Evolutionary conservation across 1,284 basidiomycete genomes (phyloP), one percentile per base, ranked within the genome.

Genomic region (Flammula alnicola): DNA sequence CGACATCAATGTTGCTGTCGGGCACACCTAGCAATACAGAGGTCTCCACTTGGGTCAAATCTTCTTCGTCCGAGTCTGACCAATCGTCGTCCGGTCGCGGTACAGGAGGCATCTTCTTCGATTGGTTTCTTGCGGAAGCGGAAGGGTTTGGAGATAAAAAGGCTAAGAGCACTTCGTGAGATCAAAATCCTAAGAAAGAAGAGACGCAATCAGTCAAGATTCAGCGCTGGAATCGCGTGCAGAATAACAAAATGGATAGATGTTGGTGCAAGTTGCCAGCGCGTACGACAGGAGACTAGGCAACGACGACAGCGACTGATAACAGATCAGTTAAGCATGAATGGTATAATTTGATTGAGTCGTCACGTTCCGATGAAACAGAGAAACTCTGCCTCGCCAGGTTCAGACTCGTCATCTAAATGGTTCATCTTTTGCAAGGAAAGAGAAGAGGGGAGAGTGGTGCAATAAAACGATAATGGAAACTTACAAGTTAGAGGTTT

Each of bases 321-420:
- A 69, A 64, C 66, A 66, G 60, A 62, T 92, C 90, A 92, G 90
- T 73, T 78, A 86, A 77, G 88, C 90, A 92, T 92, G 90, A 93
- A 92, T 92, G 89, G 89, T 86, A 87, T 75, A 75, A 67, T 74
- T 64, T 63, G 63, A 65, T 68, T 60, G 73, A 75, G 63, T 91
- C 89, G 80, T 91, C 89, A 87, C 62, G 55, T 75, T 72, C 65
- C 58, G 63, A 61, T 60, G 59, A 59, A 65, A 67, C 62, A 75
- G 79, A 83, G 81, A 82, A 85, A 80, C 85, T 83, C 77, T 74
- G 72, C 63, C 63, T 59, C 60, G 59, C 63, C 63, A 65, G 60
- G 62, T 71, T 92, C 90, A 75, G 90, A 92, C 90, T 92, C 90
- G 90, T 92, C 89, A 92, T 92, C 90, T 91, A 79, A 71, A 67